Evolutionary conservation across 2,329 filamentous ascomycete genomes (phyloP), one percentile per base, ranked within the genome.

Genomic region (Trichothecium roseum): DNA sequence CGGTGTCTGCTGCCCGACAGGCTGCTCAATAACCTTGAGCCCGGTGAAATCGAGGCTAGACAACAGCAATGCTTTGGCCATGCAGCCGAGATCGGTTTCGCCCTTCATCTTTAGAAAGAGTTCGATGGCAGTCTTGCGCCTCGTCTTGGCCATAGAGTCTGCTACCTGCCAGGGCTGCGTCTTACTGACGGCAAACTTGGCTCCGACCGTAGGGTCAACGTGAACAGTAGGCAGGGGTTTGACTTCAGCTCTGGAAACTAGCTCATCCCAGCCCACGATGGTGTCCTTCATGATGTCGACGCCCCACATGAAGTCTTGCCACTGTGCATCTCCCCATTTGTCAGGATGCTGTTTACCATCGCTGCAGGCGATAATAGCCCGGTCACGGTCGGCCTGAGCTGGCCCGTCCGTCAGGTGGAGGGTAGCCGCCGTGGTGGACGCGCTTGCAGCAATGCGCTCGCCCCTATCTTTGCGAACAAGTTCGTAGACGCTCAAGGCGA

Each of bases 231-330:
- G 6, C 10, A 10, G 6, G 20, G 20, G 20, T 6, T 24, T 24
- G 20, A 10, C 20, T 24, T 10, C 10, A 6, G 20, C 20, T 10
- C 10, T 24, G 20, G 20, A 24, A 6, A 10, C 6, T 32, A 47
- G 17, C 27, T 42, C 37, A 2, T 43, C 39, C 40, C 47, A 50
- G 16, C 38, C 35, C 15, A 46, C 41, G 8, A 49, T 38, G 15
- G 45, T 48, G 27, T 53, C 46, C 16, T 43, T 41, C 49, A 56
- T 52, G 2, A 55, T 47, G 41, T 55, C 53, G 3, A 48, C 44
- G 8, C 43, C 45, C 53, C 53, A 54, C 47, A 53, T 50, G 33
- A 46, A 52, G 29, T 54, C 47, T 30, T 49, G 48, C 41, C 42
- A 49, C 16, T 41, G 28, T 7, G 30, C 35, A 34, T 53, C 46